Conservation (phyloP, 2,329 filamentous ascomycete genomes). For the Plenodomus tracheiphilus region DNA sequence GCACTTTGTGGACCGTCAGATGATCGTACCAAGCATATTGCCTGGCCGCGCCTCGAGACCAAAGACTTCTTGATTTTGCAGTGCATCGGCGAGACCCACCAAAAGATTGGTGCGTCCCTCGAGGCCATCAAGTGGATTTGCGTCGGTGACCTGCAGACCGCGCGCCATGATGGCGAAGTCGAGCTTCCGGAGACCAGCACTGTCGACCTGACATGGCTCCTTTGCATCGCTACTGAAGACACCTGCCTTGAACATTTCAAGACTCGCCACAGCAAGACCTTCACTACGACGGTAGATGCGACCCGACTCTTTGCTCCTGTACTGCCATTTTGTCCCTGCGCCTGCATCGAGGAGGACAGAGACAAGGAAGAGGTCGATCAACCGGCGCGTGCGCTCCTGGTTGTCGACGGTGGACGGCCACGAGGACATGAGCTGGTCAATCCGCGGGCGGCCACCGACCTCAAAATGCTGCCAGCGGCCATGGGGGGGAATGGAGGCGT, state of each 20-base stretch:
- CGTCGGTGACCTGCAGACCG: conserved; percentile 80
- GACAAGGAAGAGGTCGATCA: conserved; percentile 77
- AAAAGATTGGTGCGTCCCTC: conserved; percentile 83
- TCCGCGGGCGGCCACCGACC: conserved; percentile 74
- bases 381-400: conserved; percentile 72
- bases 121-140: conserved; percentile 81
- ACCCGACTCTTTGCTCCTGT: conserved; percentile 87
- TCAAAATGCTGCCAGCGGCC: conserved; percentile 80
- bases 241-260: conserved; percentile 94
- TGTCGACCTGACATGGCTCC: conserved; percentile 90
- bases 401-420: conserved; percentile 72
- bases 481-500: conserved; percentile 78
- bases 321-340: conserved; percentile 87
- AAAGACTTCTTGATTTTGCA: conserved; percentile 82
- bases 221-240: conserved; percentile 79
- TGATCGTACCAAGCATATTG: conserved; percentile 78
- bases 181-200: conserved; percentile 72
- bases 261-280: conserved; percentile 75
- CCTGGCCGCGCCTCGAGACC: conserved; percentile 82
- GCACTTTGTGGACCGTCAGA: conserved; percentile 12
- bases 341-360: conserved; percentile 86
- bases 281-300: conserved; percentile 83
- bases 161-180: conserved; percentile 75
- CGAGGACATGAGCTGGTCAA: conserved; percentile 70
- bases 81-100: conserved; percentile 71